phyloP scores from a whole-genome alignment of 768 basidiomycete species.

The Kwoniella heveanensis region DNA sequence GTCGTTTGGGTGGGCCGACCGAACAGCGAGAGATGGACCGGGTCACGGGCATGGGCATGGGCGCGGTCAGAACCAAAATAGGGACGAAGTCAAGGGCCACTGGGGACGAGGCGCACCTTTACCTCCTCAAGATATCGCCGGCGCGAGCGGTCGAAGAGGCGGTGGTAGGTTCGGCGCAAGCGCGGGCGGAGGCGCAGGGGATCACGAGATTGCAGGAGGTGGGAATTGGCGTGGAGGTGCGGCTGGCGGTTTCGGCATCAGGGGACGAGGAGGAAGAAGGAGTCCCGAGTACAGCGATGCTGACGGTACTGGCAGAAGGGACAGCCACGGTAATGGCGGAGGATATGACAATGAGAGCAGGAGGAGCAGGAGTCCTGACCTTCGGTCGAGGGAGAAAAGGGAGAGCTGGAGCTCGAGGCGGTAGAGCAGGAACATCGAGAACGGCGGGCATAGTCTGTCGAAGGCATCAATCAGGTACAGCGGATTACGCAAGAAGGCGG shows the following conservation, averaged over 20 bases:
- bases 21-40: neutral
- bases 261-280: slow-evolving; percentile 14
- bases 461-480: too few species aligned
- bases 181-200: slow-evolving; percentile 8
- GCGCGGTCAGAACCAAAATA: neutral
- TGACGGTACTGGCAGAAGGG: neutral
- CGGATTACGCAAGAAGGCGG: neutral
- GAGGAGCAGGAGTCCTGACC: slow-evolving; percentile 29
- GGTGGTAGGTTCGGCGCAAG: too few species aligned
- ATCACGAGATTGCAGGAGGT: slow-evolving; percentile 15
- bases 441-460: too few species aligned
- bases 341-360: slow-evolving; percentile 14
- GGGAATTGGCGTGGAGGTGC: slow-evolving; percentile 28
- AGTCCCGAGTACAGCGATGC: slow-evolving; percentile 14
- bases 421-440: neutral
- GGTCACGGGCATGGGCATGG: neutral
- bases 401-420: slow-evolving; percentile 20
- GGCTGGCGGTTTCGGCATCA: slow-evolving; percentile 10
- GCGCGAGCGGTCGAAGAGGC: slow-evolving; percentile 2
- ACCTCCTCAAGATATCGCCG: slow-evolving; percentile 21
- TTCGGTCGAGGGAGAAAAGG: slow-evolving; percentile 15
- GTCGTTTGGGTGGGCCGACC: slow-evolving; percentile 26
- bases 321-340: neutral
- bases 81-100: slow-evolving; percentile 11
- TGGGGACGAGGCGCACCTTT: slow-evolving; percentile 29